Evolutionary conservation across 2,329 filamentous ascomycete genomes (phyloP), one percentile per base, ranked within the genome.

Genomic region (Aspergillus aculeatus): DNA sequence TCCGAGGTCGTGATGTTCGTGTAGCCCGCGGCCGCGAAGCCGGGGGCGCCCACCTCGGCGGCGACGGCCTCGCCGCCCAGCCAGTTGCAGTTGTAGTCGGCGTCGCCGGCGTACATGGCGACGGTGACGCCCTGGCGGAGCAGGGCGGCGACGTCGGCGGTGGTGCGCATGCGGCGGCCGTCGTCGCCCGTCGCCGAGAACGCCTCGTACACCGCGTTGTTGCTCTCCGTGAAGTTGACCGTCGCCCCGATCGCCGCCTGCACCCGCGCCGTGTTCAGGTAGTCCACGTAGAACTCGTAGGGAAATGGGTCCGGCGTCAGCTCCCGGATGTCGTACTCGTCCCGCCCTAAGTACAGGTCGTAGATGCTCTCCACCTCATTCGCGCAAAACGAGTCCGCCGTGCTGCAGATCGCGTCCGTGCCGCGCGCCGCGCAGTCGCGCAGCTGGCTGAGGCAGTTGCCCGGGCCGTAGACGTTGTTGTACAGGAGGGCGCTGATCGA

Each of bases 31-130:
- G 16, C 32, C 16, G 23, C 23, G 47, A 58, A 58, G 23, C 49
- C n/a, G 2, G 41, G 9, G 0, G 57, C 57, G 19, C 47, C 47
- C 9, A 58, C 57, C 26, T 55, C 26, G 23, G 50, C 21, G 2
- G 57, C 23, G 12, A 58, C 57, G 31, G 57, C 57, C 32, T 58
- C 51, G 4, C 57, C 57, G 11, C 57, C 57, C 14, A 58, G 57
- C 57, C 57, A 58, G 47, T 58, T 58, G 47, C 57, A 58, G 47
- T 58, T 58, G 51, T 54, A 58, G 47, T 58, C 57, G 2, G 57
- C 57, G 48, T 58, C 57, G 2, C 57, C 53, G 41, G 53, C 51
- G 21, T 54, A 54, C 57, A 58, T 58, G 16, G 41, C 57, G 4
- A 58, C 57, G 3, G 57, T 51, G 38, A 58, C 57, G 24, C 41